A percentile compares a stretch with the other conserved stretches of the same genome.
phyloP scores from a whole-genome alignment of 2,329 filamentous ascomycete genomes.

The Fusarium metavorans region DNA sequence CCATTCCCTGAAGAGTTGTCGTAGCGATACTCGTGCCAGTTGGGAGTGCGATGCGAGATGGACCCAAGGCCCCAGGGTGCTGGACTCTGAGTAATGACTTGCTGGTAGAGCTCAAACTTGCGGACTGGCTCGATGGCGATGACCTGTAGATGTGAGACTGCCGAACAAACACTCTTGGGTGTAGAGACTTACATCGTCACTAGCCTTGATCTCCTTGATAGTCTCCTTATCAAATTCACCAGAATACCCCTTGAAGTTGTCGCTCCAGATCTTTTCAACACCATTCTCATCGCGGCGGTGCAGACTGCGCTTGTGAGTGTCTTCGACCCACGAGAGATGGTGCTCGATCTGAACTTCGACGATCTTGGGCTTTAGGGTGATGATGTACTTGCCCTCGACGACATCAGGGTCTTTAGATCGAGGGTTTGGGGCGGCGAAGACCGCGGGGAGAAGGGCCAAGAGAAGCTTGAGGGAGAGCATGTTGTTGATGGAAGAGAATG shows the following conservation, averaged over 20 bases:
- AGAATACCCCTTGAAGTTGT: slow-evolving; percentile 55
- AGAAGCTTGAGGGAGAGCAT: slow-evolving; percentile 37
- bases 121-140: slow-evolving; percentile 50
- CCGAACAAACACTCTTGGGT: neutral
- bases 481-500: slow-evolving; percentile 10
- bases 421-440: slow-evolving; percentile 19
- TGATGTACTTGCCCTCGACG: slow-evolving; percentile 57
- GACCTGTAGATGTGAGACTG: slow-evolving; percentile 43
- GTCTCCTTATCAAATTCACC: slow-evolving; percentile 57
- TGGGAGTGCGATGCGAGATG: slow-evolving; percentile 55
- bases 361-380: slow-evolving; percentile 57
- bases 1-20: slow-evolving; percentile 55
- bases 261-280: slow-evolving; percentile 49
- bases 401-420: slow-evolving; percentile 30
- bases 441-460: slow-evolving; percentile 31
- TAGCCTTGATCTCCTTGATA: slow-evolving; percentile 54
- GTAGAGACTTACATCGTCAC: slow-evolving; percentile 51
- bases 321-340: slow-evolving; percentile 50
- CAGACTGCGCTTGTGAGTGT: slow-evolving; percentile 49
- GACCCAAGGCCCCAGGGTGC: slow-evolving; percentile 60
- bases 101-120: slow-evolving; percentile 44
- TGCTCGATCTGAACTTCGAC: slow-evolving; percentile 47
- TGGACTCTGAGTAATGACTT: slow-evolving; percentile 48
- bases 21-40: slow-evolving; percentile 54
- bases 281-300: slow-evolving; percentile 50